Percentiles rank a stretch among this genome's conserved stretches.
Conservation (phyloP, 371 early-diverging fungal genomes). For the Mucor plumbeus region DNA sequence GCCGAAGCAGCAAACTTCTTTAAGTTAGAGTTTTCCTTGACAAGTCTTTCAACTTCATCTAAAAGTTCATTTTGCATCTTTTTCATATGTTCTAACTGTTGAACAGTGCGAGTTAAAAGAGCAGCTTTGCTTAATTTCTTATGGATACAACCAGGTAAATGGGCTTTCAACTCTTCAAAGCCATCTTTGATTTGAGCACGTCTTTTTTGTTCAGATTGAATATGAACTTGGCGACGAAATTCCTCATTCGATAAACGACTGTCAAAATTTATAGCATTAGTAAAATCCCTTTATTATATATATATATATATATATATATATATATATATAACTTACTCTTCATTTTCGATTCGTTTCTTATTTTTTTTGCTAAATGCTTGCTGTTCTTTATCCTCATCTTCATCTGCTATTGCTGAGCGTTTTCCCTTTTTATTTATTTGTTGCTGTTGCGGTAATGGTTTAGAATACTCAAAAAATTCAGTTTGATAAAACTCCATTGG, state of each 20-base stretch:
- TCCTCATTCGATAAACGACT: conserved; percentile 23
- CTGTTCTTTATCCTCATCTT: conserved; percentile 21
- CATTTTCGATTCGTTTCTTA: conserved; percentile 8
- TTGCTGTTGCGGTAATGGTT: conserved; percentile 31
- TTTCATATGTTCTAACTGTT: conserved; percentile 35
- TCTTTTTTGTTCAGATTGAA: conserved; percentile 43
- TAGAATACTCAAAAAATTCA: conserved; percentile 51
- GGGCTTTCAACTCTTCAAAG: conserved; percentile 33
- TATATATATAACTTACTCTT: conserved; percentile 13
- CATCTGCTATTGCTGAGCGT: conserved; percentile 20
- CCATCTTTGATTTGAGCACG: conserved; percentile 41
- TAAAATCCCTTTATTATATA: not conserved
- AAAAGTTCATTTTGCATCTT: conserved; percentile 31
- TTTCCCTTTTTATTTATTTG: conserved; percentile 32
- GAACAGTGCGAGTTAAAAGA: conserved; percentile 38
- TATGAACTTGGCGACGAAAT: conserved; percentile 38
- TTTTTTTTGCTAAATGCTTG: not conserved
- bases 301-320: not conserved
- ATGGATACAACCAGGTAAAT: conserved; percentile 34
- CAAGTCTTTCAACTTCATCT: conserved; percentile 32
- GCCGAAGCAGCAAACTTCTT: conserved; percentile 31
- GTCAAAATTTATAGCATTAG: not conserved
- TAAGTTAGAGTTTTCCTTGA: conserved; percentile 37
- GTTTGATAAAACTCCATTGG: conserved; percentile 50
- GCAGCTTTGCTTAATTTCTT: conserved; percentile 51